A percentile compares a stretch with the other conserved stretches of the same genome.
These are phyloP conservation scores for Nemophila menziesii DNA, from an alignment of 257 asterid genomes.

Conservation along the genomic window DNA sequence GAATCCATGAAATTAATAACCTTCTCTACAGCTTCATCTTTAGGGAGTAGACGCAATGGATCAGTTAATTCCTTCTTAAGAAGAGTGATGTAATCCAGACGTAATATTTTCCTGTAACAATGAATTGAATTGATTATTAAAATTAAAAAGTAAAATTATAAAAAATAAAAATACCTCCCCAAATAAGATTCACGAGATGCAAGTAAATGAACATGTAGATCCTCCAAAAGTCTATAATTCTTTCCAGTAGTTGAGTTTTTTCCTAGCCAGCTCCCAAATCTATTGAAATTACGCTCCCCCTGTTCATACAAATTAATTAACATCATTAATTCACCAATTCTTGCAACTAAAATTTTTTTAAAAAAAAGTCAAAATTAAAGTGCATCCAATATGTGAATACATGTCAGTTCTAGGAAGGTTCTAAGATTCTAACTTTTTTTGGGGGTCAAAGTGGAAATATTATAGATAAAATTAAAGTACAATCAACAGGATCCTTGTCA, in stretches of 20 bases:
- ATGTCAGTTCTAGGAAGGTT: no score
- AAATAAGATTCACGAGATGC: constrained; percentile 74
- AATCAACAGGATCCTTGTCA: no score
- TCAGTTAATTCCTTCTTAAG: constrained; percentile 60
- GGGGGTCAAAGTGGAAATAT: no score
- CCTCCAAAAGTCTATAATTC: constrained; percentile 80
- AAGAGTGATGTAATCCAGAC: constrained; percentile 71
- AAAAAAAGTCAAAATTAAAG: no score
- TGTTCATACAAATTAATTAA: no score
- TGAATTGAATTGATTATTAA: constrained; percentile 4
- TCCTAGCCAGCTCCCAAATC: constrained; percentile 99
- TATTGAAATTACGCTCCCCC: constrained; percentile 93
- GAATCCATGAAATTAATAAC: constrained; percentile 86
- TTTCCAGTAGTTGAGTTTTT: constrained; percentile 88
- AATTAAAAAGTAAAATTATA: no score
- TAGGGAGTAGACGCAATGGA: constrained; percentile 55
- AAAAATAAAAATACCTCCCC: constrained; percentile 60
- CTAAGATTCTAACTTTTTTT: no score
- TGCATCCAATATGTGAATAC: no score
- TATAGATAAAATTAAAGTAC: no score
- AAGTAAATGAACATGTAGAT: constrained; percentile 83
- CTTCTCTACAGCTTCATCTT: constrained; percentile 89
- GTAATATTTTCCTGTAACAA: constrained; percentile 51
- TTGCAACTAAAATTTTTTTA: no score
- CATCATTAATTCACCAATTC: no score